phyloP scores from a whole-genome alignment of 1,139 yeast species.

The Blastobotrys elegans region DNA sequence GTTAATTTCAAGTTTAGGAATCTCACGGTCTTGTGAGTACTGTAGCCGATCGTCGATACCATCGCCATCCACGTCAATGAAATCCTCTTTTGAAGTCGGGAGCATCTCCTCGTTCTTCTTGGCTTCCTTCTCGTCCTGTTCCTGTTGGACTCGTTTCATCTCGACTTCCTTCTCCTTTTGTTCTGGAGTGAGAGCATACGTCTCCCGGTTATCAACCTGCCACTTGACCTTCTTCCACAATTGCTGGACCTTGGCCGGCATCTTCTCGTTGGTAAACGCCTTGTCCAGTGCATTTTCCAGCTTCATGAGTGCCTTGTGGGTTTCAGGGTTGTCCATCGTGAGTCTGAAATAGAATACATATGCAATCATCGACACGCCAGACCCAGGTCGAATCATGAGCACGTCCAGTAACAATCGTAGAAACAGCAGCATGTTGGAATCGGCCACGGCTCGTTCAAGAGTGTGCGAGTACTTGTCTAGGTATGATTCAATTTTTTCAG shows the following conservation, averaged over 20 bases:
- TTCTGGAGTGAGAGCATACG: conserved; percentile 21
- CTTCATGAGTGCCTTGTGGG: conserved; percentile 58
- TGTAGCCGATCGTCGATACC: conserved; percentile 3
- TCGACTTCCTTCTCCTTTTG: conserved; percentile 11
- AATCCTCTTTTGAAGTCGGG: conserved; percentile 2
- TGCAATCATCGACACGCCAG: conserved; percentile 55
- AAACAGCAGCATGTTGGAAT: conserved; percentile 57
- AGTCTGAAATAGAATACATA: conserved; percentile 65
- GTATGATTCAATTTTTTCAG: conserved; percentile 44
- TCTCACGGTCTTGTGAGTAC: neutral
- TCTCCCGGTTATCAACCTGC: conserved; percentile 23
- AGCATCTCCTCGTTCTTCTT: conserved; percentile 8
- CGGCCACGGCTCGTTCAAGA: conserved; percentile 62
- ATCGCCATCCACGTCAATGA: conserved; percentile 1
- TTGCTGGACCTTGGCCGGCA: conserved; percentile 53
- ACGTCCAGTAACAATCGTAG: conserved; percentile 47
- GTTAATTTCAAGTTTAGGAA: neutral
- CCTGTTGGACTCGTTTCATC: conserved; percentile 11
- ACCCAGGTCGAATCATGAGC: conserved; percentile 55
- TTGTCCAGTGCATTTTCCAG: conserved; percentile 64
- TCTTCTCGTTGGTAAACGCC: conserved; percentile 43
- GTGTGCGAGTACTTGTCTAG: conserved; percentile 53
- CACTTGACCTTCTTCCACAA: conserved; percentile 55
- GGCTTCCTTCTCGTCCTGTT: conserved; percentile 5
- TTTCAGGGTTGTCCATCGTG: conserved; percentile 68